Evolutionary conservation across 75 land plant genomes (phyloP).

Genomic region (Adiantum capillusveneris): DNA sequence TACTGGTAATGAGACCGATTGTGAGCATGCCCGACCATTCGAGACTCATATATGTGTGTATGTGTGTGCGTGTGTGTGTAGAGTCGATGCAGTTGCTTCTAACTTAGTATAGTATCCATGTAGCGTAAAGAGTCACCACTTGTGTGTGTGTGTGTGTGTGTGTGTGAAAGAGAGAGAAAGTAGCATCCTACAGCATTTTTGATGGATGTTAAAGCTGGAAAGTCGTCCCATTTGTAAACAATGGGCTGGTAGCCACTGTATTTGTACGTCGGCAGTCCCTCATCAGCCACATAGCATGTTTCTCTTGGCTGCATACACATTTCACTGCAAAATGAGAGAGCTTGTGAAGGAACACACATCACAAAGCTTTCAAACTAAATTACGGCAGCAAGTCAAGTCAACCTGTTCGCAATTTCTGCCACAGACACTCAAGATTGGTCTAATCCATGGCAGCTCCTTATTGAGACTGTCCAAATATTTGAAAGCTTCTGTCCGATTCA

Average conservation of each 20-base stretch:
- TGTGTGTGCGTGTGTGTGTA: no score
- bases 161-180: not conserved
- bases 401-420: conserved; percentile 58
- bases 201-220: conserved; percentile 49
- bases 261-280: conserved; percentile 38
- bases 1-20: no score
- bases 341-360: no score
- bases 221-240: conserved; percentile 75
- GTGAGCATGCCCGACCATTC: no score
- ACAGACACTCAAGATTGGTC: conserved; percentile 50
- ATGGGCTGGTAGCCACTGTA: conserved; percentile 73
- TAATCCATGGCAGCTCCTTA: conserved; percentile 49
- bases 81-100: no score
- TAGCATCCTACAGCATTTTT: conserved; percentile 40
- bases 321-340: no score
- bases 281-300: conserved; percentile 68
- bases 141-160: no score
- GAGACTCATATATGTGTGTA: no score
- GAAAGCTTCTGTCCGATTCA: conserved; percentile 25
- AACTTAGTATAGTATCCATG: no score
- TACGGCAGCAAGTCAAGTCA: no score
- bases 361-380: not conserved
- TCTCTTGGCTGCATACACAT: conserved; percentile 85
- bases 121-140: no score
- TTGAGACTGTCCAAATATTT: conserved; percentile 44